A percentile compares a stretch with the other conserved stretches of the same genome.
Evolutionary conservation across 2,329 filamentous ascomycete species (phyloP).

Genomic region (Paecilomyces fulvus): DNA sequence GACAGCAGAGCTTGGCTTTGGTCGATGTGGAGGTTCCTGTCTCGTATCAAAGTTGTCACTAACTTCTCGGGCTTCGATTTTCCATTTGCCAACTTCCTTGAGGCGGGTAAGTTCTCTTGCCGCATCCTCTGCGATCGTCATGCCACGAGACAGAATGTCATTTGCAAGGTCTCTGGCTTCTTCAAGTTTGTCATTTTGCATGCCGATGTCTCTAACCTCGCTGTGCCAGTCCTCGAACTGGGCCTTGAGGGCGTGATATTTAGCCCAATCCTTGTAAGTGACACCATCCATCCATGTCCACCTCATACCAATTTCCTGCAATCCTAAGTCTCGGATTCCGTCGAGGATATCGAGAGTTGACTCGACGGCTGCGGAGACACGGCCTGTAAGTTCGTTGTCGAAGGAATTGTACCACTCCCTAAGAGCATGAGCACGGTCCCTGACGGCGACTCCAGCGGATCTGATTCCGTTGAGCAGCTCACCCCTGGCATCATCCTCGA

Average conservation of each 20-base stretch:
- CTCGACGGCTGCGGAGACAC: conserved; percentile 65
- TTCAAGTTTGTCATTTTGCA: conserved; percentile 62
- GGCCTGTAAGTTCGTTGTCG: conserved; percentile 58
- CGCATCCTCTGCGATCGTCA: conserved; percentile 68
- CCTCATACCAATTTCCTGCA: conserved; percentile 83
- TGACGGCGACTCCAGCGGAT: conserved; percentile 61
- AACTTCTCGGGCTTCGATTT: conserved; percentile 65
- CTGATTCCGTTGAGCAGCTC: conserved; percentile 52
- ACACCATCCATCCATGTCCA: conserved; percentile 96
- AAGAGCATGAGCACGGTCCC: conserved; percentile 66
- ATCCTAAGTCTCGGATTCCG: conserved; percentile 69
- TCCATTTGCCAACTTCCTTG: conserved; percentile 78
- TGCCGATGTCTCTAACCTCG: conserved; percentile 69
- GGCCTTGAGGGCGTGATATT: conserved; percentile 80
- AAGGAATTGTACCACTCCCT: conserved; percentile 68
- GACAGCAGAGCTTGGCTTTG: conserved; percentile 16
- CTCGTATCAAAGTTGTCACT: conserved; percentile 72
- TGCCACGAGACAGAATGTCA: conserved; percentile 67
- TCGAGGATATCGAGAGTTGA: conserved; percentile 77
- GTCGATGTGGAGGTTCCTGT: conserved; percentile 27
- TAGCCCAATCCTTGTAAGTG: conserved; percentile 94
- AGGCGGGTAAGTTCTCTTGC: conserved; percentile 72
- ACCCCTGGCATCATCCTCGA: conserved; percentile 45
- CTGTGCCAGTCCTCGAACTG: conserved; percentile 77
- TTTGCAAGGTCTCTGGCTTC: conserved; percentile 59